phyloP scores from a whole-genome alignment of 2,329 filamentous ascomycete species.

The Fusarium miscanthi region DNA sequence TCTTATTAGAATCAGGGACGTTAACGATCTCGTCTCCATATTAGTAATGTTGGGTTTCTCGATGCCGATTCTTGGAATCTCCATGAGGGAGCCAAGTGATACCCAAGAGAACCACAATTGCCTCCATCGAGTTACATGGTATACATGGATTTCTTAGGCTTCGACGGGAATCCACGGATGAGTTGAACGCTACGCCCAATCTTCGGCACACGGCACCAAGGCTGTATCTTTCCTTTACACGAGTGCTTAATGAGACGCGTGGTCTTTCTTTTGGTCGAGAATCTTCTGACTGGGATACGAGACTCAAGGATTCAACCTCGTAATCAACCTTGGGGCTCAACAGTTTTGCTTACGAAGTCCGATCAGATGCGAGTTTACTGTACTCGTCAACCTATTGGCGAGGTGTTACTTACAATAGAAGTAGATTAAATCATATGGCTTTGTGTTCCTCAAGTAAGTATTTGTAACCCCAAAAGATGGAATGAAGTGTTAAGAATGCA shows the following conservation, averaged over 20 bases:
- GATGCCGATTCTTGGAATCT: conserved; percentile 6
- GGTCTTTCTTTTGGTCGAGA: conserved; percentile 1
- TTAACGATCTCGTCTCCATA: conserved; percentile 14
- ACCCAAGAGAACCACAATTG: conserved; percentile 17
- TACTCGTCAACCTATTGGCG: not conserved
- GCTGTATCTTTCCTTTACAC: conserved; percentile 7
- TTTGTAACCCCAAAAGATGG: not conserved
- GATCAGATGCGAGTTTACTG: not conserved
- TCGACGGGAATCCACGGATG: conserved; percentile 7
- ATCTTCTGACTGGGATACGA: conserved; percentile 2
- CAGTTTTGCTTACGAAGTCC: conserved; percentile 2
- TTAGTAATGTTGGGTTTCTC: conserved; percentile 8
- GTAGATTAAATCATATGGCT: not conserved
- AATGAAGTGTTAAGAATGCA: not conserved
- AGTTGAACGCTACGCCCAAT: not conserved
- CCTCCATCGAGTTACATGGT: conserved; percentile 15
- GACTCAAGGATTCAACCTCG: not conserved
- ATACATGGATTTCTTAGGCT: conserved; percentile 8
- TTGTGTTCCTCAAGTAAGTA: not conserved
- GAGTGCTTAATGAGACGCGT: conserved; percentile 2
- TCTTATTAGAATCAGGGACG: conserved; percentile 7
- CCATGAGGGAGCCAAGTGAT: conserved; percentile 34
- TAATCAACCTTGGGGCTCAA: conserved; percentile 1
- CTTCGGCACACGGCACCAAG: conserved; percentile 18
- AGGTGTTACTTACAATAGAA: not conserved